phyloP scores from a whole-genome alignment of 208 protist genomes.

The Crithidia acanthocephali region DNA sequence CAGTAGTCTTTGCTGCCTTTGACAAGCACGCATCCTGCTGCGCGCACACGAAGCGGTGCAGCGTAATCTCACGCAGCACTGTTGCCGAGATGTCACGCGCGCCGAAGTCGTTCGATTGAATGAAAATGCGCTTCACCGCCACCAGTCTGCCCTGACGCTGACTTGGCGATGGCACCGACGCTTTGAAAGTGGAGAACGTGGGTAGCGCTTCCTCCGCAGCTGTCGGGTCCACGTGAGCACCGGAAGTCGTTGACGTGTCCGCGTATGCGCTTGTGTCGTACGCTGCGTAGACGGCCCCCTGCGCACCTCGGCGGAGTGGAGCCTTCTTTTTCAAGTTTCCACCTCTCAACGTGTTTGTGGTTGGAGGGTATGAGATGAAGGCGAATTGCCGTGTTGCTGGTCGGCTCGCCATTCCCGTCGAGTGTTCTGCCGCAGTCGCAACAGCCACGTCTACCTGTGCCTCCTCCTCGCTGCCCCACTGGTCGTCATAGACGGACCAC shows the following conservation, averaged over 20 bases:
- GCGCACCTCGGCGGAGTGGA: conserved; percentile 71
- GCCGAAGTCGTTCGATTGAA: conserved; percentile 74
- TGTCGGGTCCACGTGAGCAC: neutral
- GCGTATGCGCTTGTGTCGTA: conserved; percentile 27
- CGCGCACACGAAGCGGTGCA: conserved; percentile 50
- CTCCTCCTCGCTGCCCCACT: conserved; percentile 4
- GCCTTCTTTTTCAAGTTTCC: conserved; percentile 58
- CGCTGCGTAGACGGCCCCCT: conserved; percentile 84
- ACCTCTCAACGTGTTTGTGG: conserved; percentile 42
- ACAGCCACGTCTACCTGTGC: neutral
- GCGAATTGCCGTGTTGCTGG: neutral
- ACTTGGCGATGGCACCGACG: too few species aligned
- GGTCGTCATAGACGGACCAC: conserved; percentile 82
- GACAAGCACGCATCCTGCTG: conserved; percentile 11
- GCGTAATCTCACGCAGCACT: conserved; percentile 76
- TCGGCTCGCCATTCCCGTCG: too few species aligned
- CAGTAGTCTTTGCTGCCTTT: neutral
- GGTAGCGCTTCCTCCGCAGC: neutral
- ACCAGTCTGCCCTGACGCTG: conserved; percentile 21
- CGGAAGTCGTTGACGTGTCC: too few species aligned
- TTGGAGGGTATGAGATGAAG: conserved; percentile 34
- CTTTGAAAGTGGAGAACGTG: neutral
- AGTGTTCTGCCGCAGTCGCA: neutral
- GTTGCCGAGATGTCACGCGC: conserved; percentile 65
- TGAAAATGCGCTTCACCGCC: conserved; percentile 88